Base-by-base conservation (phyloP, 176 grass and related monocot species). In the Chrysopogon serrulatus region DNA sequence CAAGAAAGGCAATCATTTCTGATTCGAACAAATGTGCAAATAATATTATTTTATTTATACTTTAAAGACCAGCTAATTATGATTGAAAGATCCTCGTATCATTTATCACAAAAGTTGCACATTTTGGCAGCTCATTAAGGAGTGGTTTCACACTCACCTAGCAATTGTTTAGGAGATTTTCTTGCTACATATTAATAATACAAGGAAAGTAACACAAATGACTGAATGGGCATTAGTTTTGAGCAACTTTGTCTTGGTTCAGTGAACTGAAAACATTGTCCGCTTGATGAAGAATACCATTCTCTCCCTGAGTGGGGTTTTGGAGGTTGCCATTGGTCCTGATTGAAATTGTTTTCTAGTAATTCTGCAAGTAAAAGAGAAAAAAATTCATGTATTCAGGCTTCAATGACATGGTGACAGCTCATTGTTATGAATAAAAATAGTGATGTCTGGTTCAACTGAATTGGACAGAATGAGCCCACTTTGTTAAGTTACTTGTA, bases 201-300 rank as follows among this genome's bases (percentile, higher is more conserved):
- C 37, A 68, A 79, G 49, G 49, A 53, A 21, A 53, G 19, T 34
- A 83, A 26, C 56, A 59, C 9, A 59, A 68, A n/a, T n/a, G n/a
- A n/a, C n/a, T n/a, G n/a, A n/a, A n/a, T 48, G 28, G 4, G 24
- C 27, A 45, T 76, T 89, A 17, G 17, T 84, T 56, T 75, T 73
- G 10, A 2, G 66, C 21, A 83, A 42, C 31, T 72, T 57, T 79
- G 30, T 79, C 36, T 68, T 84, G 30, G 59, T 89, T 85, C 47
- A 32, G 10, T 68, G 82, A 89, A 80, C 68, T 47, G 60, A 78
- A 87, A 78, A 43, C 15, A 76, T 34, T 44, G 8, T 49, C 11
- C 39, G 28, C 42, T 77, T 37, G 49, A 75, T 87, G 19, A 60
- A 76, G 47, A 60, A 76, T 59, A 47, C 16, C 2, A 36, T 45